Percentiles rank a stretch among this genome's conserved stretches.
phyloP scores from a whole-genome alignment of 2,329 filamentous ascomycete genomes.

The Neofusicoccum umdonicola region DNA sequence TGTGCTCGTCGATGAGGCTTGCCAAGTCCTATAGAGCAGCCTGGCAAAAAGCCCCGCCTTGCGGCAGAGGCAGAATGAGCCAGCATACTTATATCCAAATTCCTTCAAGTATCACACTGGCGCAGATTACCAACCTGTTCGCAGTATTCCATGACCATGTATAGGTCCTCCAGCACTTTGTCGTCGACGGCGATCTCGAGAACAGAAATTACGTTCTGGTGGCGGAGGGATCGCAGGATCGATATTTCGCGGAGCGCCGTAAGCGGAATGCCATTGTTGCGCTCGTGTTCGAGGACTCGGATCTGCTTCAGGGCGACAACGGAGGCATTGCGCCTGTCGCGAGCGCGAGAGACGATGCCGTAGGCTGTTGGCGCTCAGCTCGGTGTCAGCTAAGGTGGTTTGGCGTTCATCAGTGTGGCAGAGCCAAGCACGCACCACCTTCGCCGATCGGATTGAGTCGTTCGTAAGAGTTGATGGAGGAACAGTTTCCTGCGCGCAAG shows the following conservation, averaged over 20 bases:
- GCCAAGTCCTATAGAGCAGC: slow-evolving; percentile 29
- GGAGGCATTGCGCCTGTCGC: slow-evolving; percentile 26
- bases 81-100: slow-evolving; percentile 26
- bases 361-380: not conserved
- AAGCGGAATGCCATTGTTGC: slow-evolving; percentile 26
- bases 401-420: too few species aligned
- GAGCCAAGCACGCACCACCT: slow-evolving; percentile 27
- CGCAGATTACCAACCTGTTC: slow-evolving; percentile 29
- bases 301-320: slow-evolving; percentile 39
- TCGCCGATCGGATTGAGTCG: slow-evolving; percentile 36
- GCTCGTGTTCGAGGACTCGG: slow-evolving; percentile 32
- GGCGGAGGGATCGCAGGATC: slow-evolving; percentile 34
- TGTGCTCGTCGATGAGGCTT: slow-evolving; percentile 35
- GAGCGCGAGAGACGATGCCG: slow-evolving; percentile 33
- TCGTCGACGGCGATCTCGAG: slow-evolving; percentile 35
- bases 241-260: slow-evolving; percentile 36
- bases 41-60: slow-evolving; percentile 24
- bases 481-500: slow-evolving; percentile 30
- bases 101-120: slow-evolving; percentile 16
- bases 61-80: slow-evolving; percentile 31
- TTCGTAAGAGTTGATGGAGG: slow-evolving; percentile 32
- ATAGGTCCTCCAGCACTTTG: slow-evolving; percentile 31
- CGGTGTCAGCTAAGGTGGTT: not conserved
- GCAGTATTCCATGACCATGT: slow-evolving; percentile 40
- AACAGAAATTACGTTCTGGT: slow-evolving; percentile 35